Percentiles rank a stretch among this genome's conserved stretches.
phyloP scores from a whole-genome alignment of 139 green algal species.

The Monoraphidium neglectum region DNA sequence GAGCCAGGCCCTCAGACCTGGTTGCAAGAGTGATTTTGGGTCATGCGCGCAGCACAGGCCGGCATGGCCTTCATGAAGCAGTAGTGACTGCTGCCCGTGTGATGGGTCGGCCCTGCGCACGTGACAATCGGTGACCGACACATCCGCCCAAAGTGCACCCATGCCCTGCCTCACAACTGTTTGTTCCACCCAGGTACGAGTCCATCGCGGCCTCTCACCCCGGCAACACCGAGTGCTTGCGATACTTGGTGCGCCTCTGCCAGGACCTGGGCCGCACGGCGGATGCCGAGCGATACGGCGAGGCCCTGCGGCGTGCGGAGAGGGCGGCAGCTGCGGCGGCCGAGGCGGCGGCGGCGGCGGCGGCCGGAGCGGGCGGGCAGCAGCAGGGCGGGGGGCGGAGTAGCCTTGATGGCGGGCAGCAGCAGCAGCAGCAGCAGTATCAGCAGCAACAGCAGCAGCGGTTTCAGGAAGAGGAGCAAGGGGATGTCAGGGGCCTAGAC shows the following conservation, averaged over 20 bases:
- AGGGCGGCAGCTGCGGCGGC: constrained; percentile 4
- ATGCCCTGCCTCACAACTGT: background rate
- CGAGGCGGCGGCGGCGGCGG: background rate
- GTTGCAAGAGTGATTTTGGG: background rate
- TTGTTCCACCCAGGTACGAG: constrained; percentile 46
- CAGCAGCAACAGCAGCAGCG: background rate
- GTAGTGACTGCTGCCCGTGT: background rate
- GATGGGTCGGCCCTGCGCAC: too few relatives aligned
- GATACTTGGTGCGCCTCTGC: constrained; percentile 85
- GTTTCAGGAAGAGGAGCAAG: background rate
- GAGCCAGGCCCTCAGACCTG: background rate
- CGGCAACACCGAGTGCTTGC: constrained; percentile 84
- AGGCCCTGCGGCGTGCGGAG: constrained; percentile 39
- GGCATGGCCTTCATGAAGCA: background rate
- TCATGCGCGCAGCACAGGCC: background rate
- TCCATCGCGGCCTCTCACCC: constrained; percentile 60
- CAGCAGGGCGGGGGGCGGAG: background rate
- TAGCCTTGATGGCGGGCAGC: background rate
- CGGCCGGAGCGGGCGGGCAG: background rate
- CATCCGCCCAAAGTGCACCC: too few relatives aligned
- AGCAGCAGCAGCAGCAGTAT: background rate
- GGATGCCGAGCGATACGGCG: constrained; percentile 43
- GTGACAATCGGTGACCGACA: background rate
- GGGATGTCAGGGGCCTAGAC: constrained; percentile 21
- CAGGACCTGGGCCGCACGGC: constrained; percentile 62